These are phyloP conservation scores for Lactarius trivialis DNA, from an alignment of 768 basidiomycete species.

Conservation along the genomic window DNA sequence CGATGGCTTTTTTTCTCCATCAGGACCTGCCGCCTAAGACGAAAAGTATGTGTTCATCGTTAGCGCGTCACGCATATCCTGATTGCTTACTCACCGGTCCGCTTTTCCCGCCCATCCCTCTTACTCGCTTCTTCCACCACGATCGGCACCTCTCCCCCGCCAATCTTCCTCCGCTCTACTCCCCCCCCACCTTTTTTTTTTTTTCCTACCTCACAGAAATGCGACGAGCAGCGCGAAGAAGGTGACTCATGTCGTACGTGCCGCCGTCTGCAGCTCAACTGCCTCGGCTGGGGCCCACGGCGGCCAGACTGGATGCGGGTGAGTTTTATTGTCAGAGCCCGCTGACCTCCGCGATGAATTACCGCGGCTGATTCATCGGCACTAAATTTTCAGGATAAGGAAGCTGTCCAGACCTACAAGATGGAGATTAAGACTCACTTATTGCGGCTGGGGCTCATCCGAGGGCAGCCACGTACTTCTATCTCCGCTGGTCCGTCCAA, in stretches of 20 bases:
- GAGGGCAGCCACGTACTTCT: slow-evolving; percentile 65
- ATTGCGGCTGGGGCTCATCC: slow-evolving; percentile 69
- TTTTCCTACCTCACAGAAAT: slow-evolving; percentile 52
- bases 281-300: slow-evolving; percentile 78
- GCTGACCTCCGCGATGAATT: not conserved
- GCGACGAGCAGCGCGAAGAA: slow-evolving; percentile 71
- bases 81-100: slow-evolving; percentile 21
- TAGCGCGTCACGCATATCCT: slow-evolving; percentile 7
- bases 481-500: slow-evolving; percentile 38
- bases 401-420: slow-evolving; percentile 75
- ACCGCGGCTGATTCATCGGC: slow-evolving; percentile 16
- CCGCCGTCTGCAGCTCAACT: slow-evolving; percentile 70
- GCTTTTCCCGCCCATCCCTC: slow-evolving; percentile 13
- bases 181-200: not conserved
- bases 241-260: slow-evolving; percentile 79
- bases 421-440: slow-evolving; percentile 78
- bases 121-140: slow-evolving; percentile 39
- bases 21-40: slow-evolving; percentile 79
- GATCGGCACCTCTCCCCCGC: slow-evolving; percentile 45
- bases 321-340: slow-evolving; percentile 27
- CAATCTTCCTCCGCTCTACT: not conserved
- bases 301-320: slow-evolving; percentile 91
- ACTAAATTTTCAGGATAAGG: slow-evolving; percentile 57
- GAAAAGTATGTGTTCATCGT: slow-evolving; percentile 52
- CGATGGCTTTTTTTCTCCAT: not conserved